Conservation (phyloP, 257 asterid species). For the Vinca minor region DNA sequence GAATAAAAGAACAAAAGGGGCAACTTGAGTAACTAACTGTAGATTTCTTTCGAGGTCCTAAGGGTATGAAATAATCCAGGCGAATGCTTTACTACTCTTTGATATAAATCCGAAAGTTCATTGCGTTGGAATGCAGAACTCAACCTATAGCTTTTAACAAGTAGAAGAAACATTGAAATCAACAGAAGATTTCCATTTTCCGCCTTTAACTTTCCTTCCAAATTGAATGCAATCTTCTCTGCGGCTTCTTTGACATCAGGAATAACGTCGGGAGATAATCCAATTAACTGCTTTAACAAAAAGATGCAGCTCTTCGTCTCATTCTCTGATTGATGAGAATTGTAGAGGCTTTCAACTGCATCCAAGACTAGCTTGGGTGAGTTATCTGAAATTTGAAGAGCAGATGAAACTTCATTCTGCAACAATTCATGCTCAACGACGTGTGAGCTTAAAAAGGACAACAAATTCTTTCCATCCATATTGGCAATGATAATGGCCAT, state of each 20-base stretch:
- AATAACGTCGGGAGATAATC: slow-evolving; percentile 3
- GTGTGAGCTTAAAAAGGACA: slow-evolving; percentile 1
- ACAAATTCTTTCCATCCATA: slow-evolving; percentile 10
- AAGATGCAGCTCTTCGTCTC: slow-evolving; percentile 9
- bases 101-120: slow-evolving; percentile 9
- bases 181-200: neutral
- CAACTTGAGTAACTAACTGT: slow-evolving; percentile 5
- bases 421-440: slow-evolving; percentile 3
- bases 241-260: slow-evolving; percentile 9
- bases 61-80: neutral
- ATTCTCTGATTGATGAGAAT: neutral
- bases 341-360: slow-evolving; percentile 12
- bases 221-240: slow-evolving; percentile 9
- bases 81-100: neutral
- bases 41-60: too few relatives aligned
- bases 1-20: neutral
- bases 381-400: slow-evolving; percentile 8
- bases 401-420: neutral
- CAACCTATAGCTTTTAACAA: slow-evolving; percentile 7
- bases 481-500: slow-evolving; percentile 23
- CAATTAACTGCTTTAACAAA: slow-evolving; percentile 12
- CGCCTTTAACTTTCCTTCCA: slow-evolving; percentile 6
- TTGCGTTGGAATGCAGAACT: neutral
- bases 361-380: slow-evolving; percentile 9
- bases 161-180: slow-evolving; percentile 3